These are phyloP conservation scores for Hypericum perforatum DNA, from an alignment of 345 rosid genomes.

Conservation along the genomic window DNA sequence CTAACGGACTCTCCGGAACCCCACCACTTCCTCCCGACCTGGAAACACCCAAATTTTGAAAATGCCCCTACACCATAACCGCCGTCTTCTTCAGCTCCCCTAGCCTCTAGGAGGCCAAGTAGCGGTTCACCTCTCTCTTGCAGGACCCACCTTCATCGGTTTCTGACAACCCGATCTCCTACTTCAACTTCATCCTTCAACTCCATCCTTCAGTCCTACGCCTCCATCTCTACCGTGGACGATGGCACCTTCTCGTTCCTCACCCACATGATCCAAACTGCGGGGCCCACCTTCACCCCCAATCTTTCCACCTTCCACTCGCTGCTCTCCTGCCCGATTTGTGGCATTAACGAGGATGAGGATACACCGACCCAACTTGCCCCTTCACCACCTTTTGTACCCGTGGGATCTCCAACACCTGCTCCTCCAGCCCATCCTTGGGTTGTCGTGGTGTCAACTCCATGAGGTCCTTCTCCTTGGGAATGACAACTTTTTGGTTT, in stretches of 20 bases:
- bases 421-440: too few relatives aligned
- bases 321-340: slow-evolving; percentile 53
- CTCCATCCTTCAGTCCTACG: slow-evolving; percentile 67
- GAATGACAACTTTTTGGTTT: too few relatives aligned
- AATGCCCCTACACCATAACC: slow-evolving; percentile 4
- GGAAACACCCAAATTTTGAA: slow-evolving; percentile 11
- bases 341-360: slow-evolving; percentile 29
- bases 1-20: too few relatives aligned
- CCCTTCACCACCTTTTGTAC: too few relatives aligned
- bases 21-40: slow-evolving; percentile 1
- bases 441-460: too few relatives aligned
- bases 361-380: too few relatives aligned
- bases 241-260: slow-evolving; percentile 58
- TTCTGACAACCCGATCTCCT: slow-evolving; percentile 24
- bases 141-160: slow-evolving; percentile 22
- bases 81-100: slow-evolving; percentile 38
- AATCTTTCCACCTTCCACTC: slow-evolving; percentile 51
- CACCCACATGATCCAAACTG: slow-evolving; percentile 45
- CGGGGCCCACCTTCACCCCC: slow-evolving; percentile 50
- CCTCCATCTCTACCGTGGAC: slow-evolving; percentile 45
- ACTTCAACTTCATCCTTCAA: slow-evolving; percentile 78
- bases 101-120: slow-evolving; percentile 49
- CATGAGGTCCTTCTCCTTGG: too few relatives aligned
- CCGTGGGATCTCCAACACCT: too few relatives aligned
- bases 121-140: slow-evolving; percentile 35